A percentile compares a stretch with the other conserved stretches of the same genome.
phyloP scores from a whole-genome alignment of 169 alveolate species.

The Toxoplasma gondii region DNA sequence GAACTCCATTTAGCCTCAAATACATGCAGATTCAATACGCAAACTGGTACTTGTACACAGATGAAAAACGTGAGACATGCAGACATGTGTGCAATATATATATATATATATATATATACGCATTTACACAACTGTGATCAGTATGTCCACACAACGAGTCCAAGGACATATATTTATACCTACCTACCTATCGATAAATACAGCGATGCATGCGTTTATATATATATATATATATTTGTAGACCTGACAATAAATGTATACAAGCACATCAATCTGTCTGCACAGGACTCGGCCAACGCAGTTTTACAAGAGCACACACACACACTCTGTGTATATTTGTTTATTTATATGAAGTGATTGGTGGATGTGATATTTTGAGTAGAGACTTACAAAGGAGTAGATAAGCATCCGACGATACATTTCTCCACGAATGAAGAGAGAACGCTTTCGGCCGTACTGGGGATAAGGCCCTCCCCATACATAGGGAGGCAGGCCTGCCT shows the following conservation, averaged over 20 bases:
- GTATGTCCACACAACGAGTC: not conserved
- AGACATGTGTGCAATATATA: not conserved
- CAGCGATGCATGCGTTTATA: not conserved
- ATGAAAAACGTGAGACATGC: not conserved
- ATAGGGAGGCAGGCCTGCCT: constrained; percentile 75
- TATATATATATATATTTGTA: not conserved
- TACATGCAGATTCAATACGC: not conserved
- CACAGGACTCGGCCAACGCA: not conserved
- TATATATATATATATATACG: no score
- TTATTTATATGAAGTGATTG: not conserved
- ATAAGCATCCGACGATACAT: constrained; percentile 76
- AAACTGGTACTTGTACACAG: not conserved
- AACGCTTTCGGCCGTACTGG: constrained; percentile 63
- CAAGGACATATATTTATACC: not conserved
- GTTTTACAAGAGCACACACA: not conserved
- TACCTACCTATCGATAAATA: not conserved
- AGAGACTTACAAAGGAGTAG: constrained; percentile 69
- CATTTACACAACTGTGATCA: not conserved
- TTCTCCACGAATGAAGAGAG: constrained; percentile 74
- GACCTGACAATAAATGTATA: not conserved
- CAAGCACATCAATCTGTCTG: not conserved
- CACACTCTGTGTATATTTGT: not conserved
- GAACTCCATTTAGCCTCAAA: not conserved
- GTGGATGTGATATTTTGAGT: not conserved
- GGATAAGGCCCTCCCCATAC: constrained; percentile 78